Conservation (phyloP, 208 protist species). For the Endotrypanum monterogeii region DNA sequence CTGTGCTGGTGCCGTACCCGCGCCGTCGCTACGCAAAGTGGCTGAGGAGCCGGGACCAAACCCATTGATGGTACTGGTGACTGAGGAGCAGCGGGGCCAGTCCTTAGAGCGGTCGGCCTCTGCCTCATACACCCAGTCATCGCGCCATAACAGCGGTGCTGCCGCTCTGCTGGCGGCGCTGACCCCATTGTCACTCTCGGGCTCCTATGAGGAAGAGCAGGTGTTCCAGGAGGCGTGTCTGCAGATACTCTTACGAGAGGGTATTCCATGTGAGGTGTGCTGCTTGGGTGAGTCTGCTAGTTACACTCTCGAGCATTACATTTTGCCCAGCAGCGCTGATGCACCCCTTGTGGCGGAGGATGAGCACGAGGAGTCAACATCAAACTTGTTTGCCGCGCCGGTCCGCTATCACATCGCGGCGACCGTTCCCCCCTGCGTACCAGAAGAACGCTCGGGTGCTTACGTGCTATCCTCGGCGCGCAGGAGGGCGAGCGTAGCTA, state of each 20-base stretch:
- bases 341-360: constrained; percentile 26
- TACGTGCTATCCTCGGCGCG: background rate
- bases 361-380: background rate
- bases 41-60: constrained; percentile 17
- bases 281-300: constrained; percentile 44
- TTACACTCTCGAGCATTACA: constrained; percentile 30
- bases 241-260: constrained; percentile 63
- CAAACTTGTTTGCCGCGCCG: constrained; percentile 7
- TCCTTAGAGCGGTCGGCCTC: background rate
- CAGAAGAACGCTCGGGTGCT: background rate
- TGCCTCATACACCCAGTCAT: constrained; percentile 9
- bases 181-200: constrained; percentile 46
- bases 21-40: background rate
- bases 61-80: constrained; percentile 17
- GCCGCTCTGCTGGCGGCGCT: constrained; percentile 17
- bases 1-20: background rate
- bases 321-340: constrained; percentile 28
- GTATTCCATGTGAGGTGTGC: constrained; percentile 68
- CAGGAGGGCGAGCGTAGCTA: background rate
- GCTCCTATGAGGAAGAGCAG: constrained; percentile 65
- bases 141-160: background rate
- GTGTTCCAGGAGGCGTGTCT: constrained; percentile 59
- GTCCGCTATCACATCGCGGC: constrained; percentile 12
- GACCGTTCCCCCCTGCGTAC: background rate
- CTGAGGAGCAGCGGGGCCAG: constrained; percentile 9